A percentile compares a stretch with the other conserved stretches of the same genome.
Conservation (phyloP, 2,329 filamentous ascomycete genomes). For the Raffaelea ambrosiae region DNA sequence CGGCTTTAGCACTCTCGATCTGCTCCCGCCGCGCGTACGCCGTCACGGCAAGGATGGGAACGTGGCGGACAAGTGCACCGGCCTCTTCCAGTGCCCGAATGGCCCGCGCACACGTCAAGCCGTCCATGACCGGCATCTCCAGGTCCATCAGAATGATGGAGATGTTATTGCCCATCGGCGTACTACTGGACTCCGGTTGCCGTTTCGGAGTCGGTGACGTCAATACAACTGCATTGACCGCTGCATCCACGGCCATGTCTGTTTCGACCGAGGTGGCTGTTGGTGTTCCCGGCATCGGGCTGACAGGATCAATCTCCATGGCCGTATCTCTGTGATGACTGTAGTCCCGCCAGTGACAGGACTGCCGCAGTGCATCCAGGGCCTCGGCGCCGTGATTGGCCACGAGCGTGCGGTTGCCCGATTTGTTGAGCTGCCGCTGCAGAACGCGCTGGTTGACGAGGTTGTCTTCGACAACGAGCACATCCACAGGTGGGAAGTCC, state of each 20-base stretch:
- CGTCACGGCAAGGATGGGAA: constrained; percentile 78
- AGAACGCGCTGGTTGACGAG: constrained; percentile 59
- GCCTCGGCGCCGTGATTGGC: constrained; percentile 59
- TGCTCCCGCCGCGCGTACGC: constrained; percentile 71
- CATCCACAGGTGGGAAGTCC: constrained; percentile 33
- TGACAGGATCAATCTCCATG: background rate
- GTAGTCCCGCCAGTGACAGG: constrained; percentile 40
- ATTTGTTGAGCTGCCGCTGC: constrained; percentile 51
- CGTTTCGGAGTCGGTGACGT: no score
- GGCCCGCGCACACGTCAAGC: constrained; percentile 60
- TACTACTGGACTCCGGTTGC: background rate
- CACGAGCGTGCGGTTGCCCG: constrained; percentile 51
- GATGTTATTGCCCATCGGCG: constrained; percentile 35
- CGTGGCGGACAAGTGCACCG: constrained; percentile 52
- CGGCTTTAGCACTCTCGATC: constrained; percentile 59
- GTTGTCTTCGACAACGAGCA: constrained; percentile 61
- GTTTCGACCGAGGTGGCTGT: background rate
- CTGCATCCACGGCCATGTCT: constrained; percentile 10
- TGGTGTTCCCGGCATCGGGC: background rate
- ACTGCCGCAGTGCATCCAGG: constrained; percentile 46
- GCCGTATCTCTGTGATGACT: background rate
- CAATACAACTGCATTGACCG: no score
- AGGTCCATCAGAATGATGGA: constrained; percentile 71
- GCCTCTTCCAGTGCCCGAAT: constrained; percentile 61
- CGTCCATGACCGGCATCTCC: constrained; percentile 77